Percentiles rank a stretch among this genome's conserved stretches.
Conservation (phyloP, 495 filamentous ascomycete species). For the Lasiosphaeris hirsuta region DNA sequence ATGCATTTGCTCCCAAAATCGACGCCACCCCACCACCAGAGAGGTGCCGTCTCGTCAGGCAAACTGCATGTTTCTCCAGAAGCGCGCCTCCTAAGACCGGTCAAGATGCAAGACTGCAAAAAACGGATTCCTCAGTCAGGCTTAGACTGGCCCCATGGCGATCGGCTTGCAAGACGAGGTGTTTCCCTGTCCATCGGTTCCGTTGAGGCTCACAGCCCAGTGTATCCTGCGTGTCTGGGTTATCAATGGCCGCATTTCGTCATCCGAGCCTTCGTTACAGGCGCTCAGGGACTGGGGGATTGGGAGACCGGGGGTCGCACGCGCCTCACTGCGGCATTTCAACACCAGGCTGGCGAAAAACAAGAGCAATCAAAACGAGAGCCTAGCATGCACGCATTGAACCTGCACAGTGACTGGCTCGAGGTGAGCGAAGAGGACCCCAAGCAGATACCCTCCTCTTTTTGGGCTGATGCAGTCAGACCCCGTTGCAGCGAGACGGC, state of each 20-base stretch:
- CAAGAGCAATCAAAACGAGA: too few relatives aligned
- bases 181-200: slow-evolving; percentile 1
- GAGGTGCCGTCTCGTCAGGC: neutral
- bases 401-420: too few relatives aligned
- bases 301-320: too few relatives aligned
- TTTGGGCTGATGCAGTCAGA: too few relatives aligned
- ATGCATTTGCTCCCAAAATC: slow-evolving; percentile 4
- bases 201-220: slow-evolving; percentile 1
- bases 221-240: too few relatives aligned
- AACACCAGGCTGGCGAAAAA: too few relatives aligned
- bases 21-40: neutral
- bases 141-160: neutral
- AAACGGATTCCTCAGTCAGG: slow-evolving; percentile 6
- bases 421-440: too few relatives aligned
- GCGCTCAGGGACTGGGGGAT: too few relatives aligned
- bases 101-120: neutral
- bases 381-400: too few relatives aligned
- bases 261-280: neutral
- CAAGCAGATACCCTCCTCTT: too few relatives aligned
- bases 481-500: too few relatives aligned
- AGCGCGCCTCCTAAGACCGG: neutral
- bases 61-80: slow-evolving; percentile 1
- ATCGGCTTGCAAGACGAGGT: slow-evolving; percentile 4
- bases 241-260: neutral
- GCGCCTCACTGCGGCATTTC: too few relatives aligned